These are phyloP conservation scores for Eimeria sp. DNA, from an alignment of 169 alveolate genomes.

Conservation along the genomic window DNA sequence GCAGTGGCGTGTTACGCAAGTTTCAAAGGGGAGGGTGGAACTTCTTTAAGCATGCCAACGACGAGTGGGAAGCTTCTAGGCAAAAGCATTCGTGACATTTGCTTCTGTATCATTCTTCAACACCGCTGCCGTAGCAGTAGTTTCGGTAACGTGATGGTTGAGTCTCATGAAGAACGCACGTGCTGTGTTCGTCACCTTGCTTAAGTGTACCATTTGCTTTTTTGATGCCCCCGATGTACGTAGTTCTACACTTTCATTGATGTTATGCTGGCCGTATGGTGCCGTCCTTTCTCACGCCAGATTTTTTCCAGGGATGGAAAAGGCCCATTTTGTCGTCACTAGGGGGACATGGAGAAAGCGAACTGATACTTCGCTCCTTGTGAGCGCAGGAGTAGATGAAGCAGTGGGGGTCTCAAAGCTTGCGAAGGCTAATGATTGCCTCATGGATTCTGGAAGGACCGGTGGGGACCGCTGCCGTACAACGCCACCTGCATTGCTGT, in stretches of 20 bases:
- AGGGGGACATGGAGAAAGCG: not conserved
- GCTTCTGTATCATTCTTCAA: not conserved
- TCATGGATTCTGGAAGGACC: not conserved
- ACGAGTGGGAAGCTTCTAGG: not conserved
- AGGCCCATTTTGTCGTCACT: not conserved
- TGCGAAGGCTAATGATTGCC: not conserved
- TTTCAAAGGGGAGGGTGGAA: not conserved
- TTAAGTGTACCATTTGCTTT: not conserved
- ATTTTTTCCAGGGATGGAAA: not conserved
- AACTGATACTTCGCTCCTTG: not conserved
- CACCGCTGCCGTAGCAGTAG: too few species aligned
- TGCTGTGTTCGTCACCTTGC: not conserved
- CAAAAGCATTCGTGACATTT: not conserved
- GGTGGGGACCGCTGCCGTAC: not conserved
- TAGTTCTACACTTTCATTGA: not conserved
- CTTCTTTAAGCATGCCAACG: not conserved
- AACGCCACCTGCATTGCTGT: too few species aligned
- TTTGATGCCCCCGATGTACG: not conserved
- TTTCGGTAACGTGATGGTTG: not conserved
- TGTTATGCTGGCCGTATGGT: not conserved
- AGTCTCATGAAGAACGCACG: not conserved
- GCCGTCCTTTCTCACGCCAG: not conserved
- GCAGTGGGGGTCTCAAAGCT: not conserved
- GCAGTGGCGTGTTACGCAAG: slow-evolving; percentile 26
- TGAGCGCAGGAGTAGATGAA: not conserved